A percentile compares a stretch with the other conserved stretches of the same genome.
These are phyloP conservation scores for Citrus reticulata DNA, from an alignment of 345 rosid species.

Conservation along the genomic window DNA sequence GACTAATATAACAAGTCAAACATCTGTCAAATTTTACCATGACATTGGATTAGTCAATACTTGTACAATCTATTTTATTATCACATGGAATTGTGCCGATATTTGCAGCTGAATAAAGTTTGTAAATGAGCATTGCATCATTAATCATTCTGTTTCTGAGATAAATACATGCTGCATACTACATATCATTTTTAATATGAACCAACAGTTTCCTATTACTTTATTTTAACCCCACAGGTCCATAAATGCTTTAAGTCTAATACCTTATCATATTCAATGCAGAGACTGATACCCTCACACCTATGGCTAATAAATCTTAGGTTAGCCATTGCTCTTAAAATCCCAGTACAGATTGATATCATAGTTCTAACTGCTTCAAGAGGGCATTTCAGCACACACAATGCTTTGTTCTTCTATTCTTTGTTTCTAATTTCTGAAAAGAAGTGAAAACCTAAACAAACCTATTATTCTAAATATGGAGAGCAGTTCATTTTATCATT, in stretches of 20 bases:
- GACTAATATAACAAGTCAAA: not conserved
- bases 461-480: not conserved
- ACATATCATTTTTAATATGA: not conserved
- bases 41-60: not conserved
- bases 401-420: not conserved
- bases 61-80: not conserved
- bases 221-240: not conserved
- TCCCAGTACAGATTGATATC: not conserved
- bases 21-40: not conserved
- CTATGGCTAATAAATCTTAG: not conserved
- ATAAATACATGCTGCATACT: not conserved
- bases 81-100: not conserved
- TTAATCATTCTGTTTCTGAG: not conserved
- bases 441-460: not conserved
- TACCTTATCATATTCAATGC: not conserved
- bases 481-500: not conserved
- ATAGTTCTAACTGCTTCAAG: not conserved
- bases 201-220: not conserved
- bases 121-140: not conserved
- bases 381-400: not conserved
- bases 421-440: not conserved
- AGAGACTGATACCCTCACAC: not conserved
- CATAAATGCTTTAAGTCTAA: not conserved
- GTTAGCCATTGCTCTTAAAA: not conserved
- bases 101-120: not conserved